Evolutionary conservation across 1,139 yeast genomes (phyloP).

Genomic region (Diutina siamensis): DNA sequence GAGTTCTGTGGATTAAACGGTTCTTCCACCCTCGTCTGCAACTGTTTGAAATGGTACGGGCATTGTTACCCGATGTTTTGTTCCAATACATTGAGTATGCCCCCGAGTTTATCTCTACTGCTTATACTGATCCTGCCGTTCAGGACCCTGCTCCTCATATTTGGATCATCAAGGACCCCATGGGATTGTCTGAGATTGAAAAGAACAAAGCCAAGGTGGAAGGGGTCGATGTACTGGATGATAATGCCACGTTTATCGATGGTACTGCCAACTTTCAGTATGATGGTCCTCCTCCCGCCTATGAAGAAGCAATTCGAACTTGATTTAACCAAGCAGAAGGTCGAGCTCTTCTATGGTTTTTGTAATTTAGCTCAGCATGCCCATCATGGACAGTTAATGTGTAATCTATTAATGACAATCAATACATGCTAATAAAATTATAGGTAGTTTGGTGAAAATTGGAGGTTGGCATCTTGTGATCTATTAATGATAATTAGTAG

Average conservation of each 20-base stretch:
- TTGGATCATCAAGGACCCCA: slow-evolving; percentile 60
- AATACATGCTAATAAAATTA: no score
- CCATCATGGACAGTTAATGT: no score
- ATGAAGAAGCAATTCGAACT: slow-evolving; percentile 32
- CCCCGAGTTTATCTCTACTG: slow-evolving; percentile 31
- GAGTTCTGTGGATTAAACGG: slow-evolving; percentile 10
- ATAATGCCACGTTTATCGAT: slow-evolving; percentile 42
- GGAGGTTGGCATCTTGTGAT: no score
- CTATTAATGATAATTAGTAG: no score
- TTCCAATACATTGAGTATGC: slow-evolving; percentile 34
- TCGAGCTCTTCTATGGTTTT: no score
- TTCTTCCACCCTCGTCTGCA: slow-evolving; percentile 31
- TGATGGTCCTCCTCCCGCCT: slow-evolving; percentile 55
- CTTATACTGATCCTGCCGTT: slow-evolving; percentile 60
- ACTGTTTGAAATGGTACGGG: slow-evolving; percentile 27
- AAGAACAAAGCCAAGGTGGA: slow-evolving; percentile 45
- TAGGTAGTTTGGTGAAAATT: no score
- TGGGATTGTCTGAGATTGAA: slow-evolving; percentile 57
- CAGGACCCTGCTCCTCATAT: slow-evolving; percentile 49
- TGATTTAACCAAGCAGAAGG: slow-evolving; percentile 12
- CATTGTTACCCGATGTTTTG: slow-evolving; percentile 27
- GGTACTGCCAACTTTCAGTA: slow-evolving; percentile 37
- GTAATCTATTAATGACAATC: no score
- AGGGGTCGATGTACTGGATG: slow-evolving; percentile 48
- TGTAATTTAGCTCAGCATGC: no score